Evolutionary conservation across 805 yeast species (phyloP), one percentile per base, ranked within the genome.

Genomic region (Hanseniaspora vineae): DNA sequence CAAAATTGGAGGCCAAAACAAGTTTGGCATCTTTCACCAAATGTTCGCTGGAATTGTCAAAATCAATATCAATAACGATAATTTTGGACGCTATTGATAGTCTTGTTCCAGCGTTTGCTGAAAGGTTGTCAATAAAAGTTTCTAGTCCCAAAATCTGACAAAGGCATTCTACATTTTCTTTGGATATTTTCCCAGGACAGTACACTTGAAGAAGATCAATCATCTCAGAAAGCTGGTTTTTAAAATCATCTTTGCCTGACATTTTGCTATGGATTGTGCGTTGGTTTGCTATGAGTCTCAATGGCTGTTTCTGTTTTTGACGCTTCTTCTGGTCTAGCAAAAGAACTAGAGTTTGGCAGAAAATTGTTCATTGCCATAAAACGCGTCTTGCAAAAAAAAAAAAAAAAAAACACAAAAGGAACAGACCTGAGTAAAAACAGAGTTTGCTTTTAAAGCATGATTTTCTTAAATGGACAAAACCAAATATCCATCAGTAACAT

Each of bases 51-150:
- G 42, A 19, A 10, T 37, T 29, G 4, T 20, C 19, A 47, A 61
- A 64, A 47, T 64, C 68, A 20, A 64, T 62, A 50, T 64, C 68
- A 32, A 64, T 59, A 31, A 64, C 68, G 15, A 64, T 58, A 42
- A 64, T 64, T 37, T 64, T 63, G 2, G 67, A 64, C 1, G 68
- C 68, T 2, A 66, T 61, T 0, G 68, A 64, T 8, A 64, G 47
- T 44, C 68, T 54, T 14, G 63, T 54, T 4, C 52, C 51, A 18
- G 55, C 54, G 4, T 48, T 45, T 42, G 43, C 43, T 9, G 56
- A 61, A 3, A 63, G 48, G 44, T 59, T 60, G 44, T 63, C 67
- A 4, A 58, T 58, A 44, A 63, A 63, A 1, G 66, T 62, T 47
- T 63, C 67, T 33, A 63, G 46, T 8, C 61, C 62, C 18, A 63